phyloP scores from a whole-genome alignment of 345 rosid species.

The Hibiscus syriacus region DNA sequence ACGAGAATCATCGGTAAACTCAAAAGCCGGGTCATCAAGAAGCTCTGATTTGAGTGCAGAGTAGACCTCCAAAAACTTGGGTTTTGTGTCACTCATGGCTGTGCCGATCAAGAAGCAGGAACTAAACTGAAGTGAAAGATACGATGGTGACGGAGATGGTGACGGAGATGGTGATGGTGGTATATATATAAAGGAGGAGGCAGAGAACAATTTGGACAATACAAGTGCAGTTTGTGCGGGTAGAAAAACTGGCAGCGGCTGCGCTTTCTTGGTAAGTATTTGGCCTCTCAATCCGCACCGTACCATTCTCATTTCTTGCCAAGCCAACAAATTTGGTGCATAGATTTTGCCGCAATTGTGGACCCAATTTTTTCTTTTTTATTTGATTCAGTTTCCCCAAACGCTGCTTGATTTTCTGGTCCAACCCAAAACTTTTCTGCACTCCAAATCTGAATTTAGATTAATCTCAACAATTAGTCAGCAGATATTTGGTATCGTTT shows the following conservation, averaged over 20 bases:
- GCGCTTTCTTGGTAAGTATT: not conserved
- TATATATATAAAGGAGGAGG: not conserved
- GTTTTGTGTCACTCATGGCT: not conserved
- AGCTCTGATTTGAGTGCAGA: constrained; percentile 55
- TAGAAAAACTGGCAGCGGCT: not conserved
- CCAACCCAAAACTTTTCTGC: not conserved
- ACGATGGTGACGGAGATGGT: not conserved
- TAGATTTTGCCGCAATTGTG: not conserved
- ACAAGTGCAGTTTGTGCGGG: not conserved
- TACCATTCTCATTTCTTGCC: not conserved
- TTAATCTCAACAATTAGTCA: not conserved
- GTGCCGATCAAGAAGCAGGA: not conserved
- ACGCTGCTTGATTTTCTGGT: constrained; percentile 1
- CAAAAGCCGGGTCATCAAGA: constrained; percentile 79
- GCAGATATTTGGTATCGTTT: too few species aligned
- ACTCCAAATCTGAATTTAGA: not conserved
- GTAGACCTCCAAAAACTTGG: constrained; percentile 4
- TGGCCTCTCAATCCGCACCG: not conserved
- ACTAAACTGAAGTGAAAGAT: not conserved
- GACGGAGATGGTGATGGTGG: not conserved
- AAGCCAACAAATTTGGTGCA: not conserved
- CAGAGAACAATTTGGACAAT: not conserved
- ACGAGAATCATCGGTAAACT: constrained; percentile 62
- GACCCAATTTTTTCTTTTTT: too few species aligned
- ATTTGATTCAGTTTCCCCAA: too few species aligned